Percentiles rank a stretch among this genome's conserved stretches.
phyloP scores from a whole-genome alignment of 345 rosid genomes.

The Pugionium dolabratum region DNA sequence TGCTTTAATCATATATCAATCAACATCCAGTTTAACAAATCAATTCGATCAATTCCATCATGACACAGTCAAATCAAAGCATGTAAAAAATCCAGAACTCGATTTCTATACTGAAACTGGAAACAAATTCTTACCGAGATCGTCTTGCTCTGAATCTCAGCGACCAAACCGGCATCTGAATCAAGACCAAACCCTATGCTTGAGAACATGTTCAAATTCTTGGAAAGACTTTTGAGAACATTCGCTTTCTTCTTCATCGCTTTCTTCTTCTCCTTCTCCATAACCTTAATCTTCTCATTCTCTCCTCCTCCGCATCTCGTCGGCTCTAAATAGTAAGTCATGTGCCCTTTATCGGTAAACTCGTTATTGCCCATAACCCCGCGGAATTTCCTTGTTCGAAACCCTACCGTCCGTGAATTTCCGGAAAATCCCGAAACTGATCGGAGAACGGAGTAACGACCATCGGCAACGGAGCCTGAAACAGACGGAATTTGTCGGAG shows the following conservation, averaged over 20 bases:
- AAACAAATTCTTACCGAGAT: constrained; percentile 45
- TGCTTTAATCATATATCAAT: constrained; percentile 32
- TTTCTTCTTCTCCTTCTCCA: constrained; percentile 44
- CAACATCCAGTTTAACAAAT: background rate
- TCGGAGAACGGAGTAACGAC: constrained; percentile 29
- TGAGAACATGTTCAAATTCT: constrained; percentile 47
- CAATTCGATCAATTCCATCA: background rate
- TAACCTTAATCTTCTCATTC: constrained; percentile 29
- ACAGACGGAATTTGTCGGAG: constrained; percentile 38
- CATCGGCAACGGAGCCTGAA: constrained; percentile 25
- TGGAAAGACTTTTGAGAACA: constrained; percentile 46
- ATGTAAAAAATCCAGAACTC: background rate
- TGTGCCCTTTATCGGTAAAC: constrained; percentile 48
- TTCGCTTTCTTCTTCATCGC: constrained; percentile 53
- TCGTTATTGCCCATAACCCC: constrained; percentile 32
- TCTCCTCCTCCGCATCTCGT: constrained; percentile 31
- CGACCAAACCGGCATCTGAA: constrained; percentile 38
- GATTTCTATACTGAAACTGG: background rate
- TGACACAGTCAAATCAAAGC: background rate
- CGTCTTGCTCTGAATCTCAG: constrained; percentile 44
- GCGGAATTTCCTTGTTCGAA: background rate
- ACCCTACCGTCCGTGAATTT: background rate
- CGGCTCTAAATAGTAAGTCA: constrained; percentile 41
- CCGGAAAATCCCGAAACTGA: constrained; percentile 24
- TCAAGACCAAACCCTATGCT: constrained; percentile 44